A percentile compares a stretch with the other conserved stretches of the same genome.
These are phyloP conservation scores for Cryphonectria japonica DNA, from an alignment of 2,329 filamentous ascomycete species.

Conservation along the genomic window DNA sequence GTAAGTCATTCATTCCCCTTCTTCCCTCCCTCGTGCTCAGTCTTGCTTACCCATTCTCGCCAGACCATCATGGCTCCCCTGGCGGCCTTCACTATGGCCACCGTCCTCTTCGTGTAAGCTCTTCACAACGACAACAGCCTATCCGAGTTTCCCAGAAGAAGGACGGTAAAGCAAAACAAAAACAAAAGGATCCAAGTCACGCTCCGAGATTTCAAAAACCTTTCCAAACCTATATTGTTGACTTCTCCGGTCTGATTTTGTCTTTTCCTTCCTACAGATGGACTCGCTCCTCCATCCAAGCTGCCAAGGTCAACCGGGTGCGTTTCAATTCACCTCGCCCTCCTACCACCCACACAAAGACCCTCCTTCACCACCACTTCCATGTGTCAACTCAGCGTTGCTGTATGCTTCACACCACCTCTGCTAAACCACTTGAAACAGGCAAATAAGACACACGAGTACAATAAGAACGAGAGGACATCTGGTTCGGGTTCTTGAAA, in stretches of 20 bases:
- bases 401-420: too few relatives aligned
- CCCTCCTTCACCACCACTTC: too few relatives aligned
- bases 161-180: too few relatives aligned
- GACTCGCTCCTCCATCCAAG: constrained; percentile 28
- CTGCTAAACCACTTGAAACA: constrained; percentile 12
- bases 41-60: too few relatives aligned
- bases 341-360: too few relatives aligned
- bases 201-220: too few relatives aligned
- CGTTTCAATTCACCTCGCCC: not conserved
- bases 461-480: constrained; percentile 12
- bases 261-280: constrained; percentile 5
- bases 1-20: too few relatives aligned
- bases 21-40: too few relatives aligned
- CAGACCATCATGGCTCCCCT: constrained; percentile 29
- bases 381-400: too few relatives aligned
- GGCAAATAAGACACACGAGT: constrained; percentile 23
- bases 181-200: not conserved
- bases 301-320: constrained; percentile 30
- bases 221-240: not conserved
- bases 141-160: too few relatives aligned
- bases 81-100: constrained; percentile 29
- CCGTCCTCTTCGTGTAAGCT: constrained; percentile 25
- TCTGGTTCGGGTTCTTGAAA: not conserved
- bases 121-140: too few relatives aligned
- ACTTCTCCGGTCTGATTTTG: too few relatives aligned